Conservation (phyloP, 805 yeast species). For the Yamadazyma paraphyllophila region DNA sequence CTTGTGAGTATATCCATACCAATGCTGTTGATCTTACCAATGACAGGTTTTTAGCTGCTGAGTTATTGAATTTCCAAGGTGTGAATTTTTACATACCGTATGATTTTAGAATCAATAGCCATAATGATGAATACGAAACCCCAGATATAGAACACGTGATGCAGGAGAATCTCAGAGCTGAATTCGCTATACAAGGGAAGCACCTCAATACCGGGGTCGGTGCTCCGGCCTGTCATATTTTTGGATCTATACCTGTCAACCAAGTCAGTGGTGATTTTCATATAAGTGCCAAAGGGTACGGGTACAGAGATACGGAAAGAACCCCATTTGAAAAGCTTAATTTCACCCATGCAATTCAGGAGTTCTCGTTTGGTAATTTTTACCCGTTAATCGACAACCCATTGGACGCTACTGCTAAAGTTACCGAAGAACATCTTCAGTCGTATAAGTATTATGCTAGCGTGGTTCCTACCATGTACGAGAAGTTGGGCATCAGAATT, state of each 20-base stretch:
- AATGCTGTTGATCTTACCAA: constrained; percentile 74
- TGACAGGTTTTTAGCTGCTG: constrained; percentile 77
- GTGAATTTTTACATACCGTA: constrained; percentile 43
- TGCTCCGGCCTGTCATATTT: constrained; percentile 81
- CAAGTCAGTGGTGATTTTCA: constrained; percentile 84
- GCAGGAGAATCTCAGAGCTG: constrained; percentile 64
- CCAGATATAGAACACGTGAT: constrained; percentile 68
- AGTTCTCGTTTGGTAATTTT: constrained; percentile 87
- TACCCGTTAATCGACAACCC: constrained; percentile 86
- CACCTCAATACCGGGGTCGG: constrained; percentile 41
- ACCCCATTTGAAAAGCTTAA: constrained; percentile 55
- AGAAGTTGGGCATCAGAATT: constrained; percentile 64
- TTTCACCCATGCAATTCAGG: constrained; percentile 81
- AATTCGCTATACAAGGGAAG: constrained; percentile 47
- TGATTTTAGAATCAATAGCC: constrained; percentile 40
- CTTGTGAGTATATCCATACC: constrained; percentile 73
- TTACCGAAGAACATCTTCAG: constrained; percentile 47
- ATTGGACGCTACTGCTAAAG: constrained; percentile 71
- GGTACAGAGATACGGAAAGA: constrained; percentile 50
- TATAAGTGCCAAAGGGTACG: constrained; percentile 74
- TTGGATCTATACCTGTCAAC: constrained; percentile 79
- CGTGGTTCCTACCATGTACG: constrained; percentile 81
- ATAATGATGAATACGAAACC: constrained; percentile 45
- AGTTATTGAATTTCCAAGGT: constrained; percentile 70
- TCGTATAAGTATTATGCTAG: constrained; percentile 65